These are phyloP conservation scores for Aspergillus ustus DNA, from an alignment of 2,329 filamentous ascomycete species.

Conservation along the genomic window DNA sequence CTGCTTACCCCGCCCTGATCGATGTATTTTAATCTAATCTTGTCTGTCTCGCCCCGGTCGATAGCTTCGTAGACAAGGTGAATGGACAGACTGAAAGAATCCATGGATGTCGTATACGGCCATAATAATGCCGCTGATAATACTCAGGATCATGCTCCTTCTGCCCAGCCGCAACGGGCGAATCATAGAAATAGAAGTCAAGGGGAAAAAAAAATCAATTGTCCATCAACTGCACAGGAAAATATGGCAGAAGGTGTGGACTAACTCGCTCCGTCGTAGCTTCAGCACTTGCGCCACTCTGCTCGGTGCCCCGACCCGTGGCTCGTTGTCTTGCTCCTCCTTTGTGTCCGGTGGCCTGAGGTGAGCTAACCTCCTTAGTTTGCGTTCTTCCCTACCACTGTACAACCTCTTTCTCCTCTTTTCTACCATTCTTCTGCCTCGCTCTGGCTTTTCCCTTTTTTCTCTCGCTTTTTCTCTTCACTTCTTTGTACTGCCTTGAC, in stretches of 20 bases:
- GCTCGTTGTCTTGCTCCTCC: conserved; percentile 27
- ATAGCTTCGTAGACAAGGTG: neutral
- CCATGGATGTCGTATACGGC: conserved; percentile 14
- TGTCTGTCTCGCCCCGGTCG: neutral
- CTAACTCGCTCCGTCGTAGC: conserved; percentile 20
- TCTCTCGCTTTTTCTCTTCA: conserved; percentile 21
- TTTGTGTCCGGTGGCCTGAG: conserved; percentile 26
- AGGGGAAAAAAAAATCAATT: conserved; percentile 6
- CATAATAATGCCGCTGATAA: conserved; percentile 11
- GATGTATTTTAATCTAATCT: conserved; percentile 17
- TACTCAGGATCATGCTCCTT: conserved; percentile 13
- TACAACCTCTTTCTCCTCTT: conserved; percentile 24
- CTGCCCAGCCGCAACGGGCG: conserved; percentile 2
- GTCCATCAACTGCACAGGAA: conserved; percentile 1
- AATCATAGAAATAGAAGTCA: conserved; percentile 1
- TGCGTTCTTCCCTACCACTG: conserved; percentile 22
- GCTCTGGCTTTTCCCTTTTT: conserved; percentile 15
- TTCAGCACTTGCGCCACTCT: conserved; percentile 30
- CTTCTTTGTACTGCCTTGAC: conserved; percentile 19
- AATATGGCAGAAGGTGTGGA: conserved; percentile 5
- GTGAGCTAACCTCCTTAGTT: conserved; percentile 26
- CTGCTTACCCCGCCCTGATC: conserved; percentile 26
- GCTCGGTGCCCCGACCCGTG: conserved; percentile 31
- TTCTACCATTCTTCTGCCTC: conserved; percentile 21
- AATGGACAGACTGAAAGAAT: conserved; percentile 1